Conservation (phyloP, 345 rosid genomes). For the Camelina neglecta region DNA sequence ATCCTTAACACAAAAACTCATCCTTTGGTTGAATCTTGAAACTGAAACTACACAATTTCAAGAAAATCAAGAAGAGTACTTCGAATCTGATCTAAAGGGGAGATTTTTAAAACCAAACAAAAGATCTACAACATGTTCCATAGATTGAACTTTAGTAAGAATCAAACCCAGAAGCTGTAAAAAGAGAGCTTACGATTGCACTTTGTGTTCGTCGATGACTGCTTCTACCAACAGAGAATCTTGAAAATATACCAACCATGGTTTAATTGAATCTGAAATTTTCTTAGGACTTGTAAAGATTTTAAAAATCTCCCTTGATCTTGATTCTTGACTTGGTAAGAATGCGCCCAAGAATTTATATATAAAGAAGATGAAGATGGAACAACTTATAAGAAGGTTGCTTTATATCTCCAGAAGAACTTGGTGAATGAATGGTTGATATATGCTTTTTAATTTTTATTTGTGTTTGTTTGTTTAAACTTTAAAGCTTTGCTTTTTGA, state of each 20-base stretch:
- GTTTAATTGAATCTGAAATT: conserved; percentile 26
- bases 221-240: conserved; percentile 70
- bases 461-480: not conserved
- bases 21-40: conserved; percentile 24
- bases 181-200: conserved; percentile 63
- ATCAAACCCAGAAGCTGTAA: not conserved
- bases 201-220: conserved; percentile 89
- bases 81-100: conserved; percentile 23
- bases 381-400: conserved; percentile 27
- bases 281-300: not conserved
- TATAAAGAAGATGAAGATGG: not conserved
- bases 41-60: not conserved
- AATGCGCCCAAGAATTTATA: conserved; percentile 19
- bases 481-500: conserved; percentile 33
- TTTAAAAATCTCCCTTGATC: conserved; percentile 20
- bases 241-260: conserved; percentile 95
- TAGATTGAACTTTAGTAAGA: not conserved
- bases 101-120: conserved; percentile 21
- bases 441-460: conserved; percentile 8
- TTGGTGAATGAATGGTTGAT: conserved; percentile 16
- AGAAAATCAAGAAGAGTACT: conserved; percentile 5
- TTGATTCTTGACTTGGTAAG: conserved; percentile 5
- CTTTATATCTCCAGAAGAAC: conserved; percentile 34
- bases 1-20: conserved; percentile 5
- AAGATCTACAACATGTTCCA: conserved; percentile 19